Conservation (phyloP, 2,329 filamentous ascomycete species). For the Neofusicoccum parvum region DNA sequence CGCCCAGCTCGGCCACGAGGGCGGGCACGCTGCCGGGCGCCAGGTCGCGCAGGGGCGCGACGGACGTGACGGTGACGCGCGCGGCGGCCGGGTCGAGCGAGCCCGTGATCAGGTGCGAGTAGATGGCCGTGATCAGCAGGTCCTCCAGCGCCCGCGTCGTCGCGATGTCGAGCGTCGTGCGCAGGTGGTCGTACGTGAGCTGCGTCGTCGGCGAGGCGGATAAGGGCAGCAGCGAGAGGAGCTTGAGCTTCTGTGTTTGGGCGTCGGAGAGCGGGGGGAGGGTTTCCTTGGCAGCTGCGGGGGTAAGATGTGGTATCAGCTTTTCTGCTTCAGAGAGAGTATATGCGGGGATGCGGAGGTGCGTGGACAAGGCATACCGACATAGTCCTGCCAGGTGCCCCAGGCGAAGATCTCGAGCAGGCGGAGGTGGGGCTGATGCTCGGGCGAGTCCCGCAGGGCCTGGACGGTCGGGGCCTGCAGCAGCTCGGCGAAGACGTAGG, state of each 20-base stretch:
- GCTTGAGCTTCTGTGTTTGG: conserved; percentile 83
- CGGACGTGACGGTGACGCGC: conserved; percentile 74
- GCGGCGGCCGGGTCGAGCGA: conserved; percentile 80
- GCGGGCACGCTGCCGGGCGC: conserved; percentile 69
- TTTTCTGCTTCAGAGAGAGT: background rate
- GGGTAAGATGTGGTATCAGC: conserved; percentile 23
- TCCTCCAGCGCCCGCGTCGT: conserved; percentile 75
- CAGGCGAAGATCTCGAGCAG: conserved; percentile 89
- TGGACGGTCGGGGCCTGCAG: conserved; percentile 79
- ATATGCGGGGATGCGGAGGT: background rate
- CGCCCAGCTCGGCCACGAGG: conserved; percentile 68
- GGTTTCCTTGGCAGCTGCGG: conserved; percentile 45
- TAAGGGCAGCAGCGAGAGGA: conserved; percentile 84
- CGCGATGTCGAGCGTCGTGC: conserved; percentile 66
- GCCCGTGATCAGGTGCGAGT: conserved; percentile 77
- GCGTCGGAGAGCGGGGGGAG: conserved; percentile 72
- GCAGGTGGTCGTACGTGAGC: conserved; percentile 74
- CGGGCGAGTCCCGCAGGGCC: conserved; percentile 63
- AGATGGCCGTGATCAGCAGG: conserved; percentile 84
- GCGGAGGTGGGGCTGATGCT: conserved; percentile 65
- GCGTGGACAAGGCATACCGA: conserved; percentile 45
- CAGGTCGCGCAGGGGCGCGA: conserved; percentile 85
- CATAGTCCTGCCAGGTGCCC: conserved; percentile 83
- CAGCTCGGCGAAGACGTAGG: conserved; percentile 93
- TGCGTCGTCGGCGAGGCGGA: conserved; percentile 61